Conservation (phyloP, 805 yeast species). For the Hermanozyma aechmeae region DNA sequence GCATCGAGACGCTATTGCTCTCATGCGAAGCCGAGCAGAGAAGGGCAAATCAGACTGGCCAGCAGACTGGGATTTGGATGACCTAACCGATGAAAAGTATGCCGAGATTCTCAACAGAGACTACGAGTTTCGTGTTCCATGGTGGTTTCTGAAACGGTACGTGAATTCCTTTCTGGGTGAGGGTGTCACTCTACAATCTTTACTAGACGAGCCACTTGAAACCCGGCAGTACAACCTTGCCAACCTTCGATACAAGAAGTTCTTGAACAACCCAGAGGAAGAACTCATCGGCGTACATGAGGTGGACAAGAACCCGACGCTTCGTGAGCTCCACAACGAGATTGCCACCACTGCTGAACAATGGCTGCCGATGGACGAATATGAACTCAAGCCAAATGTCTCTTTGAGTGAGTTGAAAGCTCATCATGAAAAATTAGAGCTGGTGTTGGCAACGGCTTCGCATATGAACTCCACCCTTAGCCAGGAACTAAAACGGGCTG, state of each 20-base stretch:
- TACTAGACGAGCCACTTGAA: conserved; percentile 20
- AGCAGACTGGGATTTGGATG: conserved; percentile 12
- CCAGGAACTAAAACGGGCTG: conserved; percentile 14
- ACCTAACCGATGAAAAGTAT: conserved; percentile 20
- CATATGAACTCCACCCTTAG: conserved; percentile 30
- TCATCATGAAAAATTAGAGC: conserved; percentile 16
- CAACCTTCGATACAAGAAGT: conserved; percentile 19
- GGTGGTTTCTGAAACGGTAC: conserved; percentile 31
- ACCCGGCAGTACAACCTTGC: conserved; percentile 27
- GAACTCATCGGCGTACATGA: conserved; percentile 8
- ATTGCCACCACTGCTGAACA: background rate
- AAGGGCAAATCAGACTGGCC: conserved; percentile 19
- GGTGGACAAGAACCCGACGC: conserved; percentile 2
- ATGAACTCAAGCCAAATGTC: background rate
- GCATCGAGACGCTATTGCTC: conserved; percentile 21
- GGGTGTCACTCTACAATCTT: conserved; percentile 8
- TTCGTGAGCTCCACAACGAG: background rate
- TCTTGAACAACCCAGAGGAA: conserved; percentile 7
- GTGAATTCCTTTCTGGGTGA: conserved; percentile 14
- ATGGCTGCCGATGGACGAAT: background rate
- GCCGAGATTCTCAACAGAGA: conserved; percentile 21
- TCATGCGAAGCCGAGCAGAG: conserved; percentile 19
- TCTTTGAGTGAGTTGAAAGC: conserved; percentile 1
- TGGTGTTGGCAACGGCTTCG: conserved; percentile 26
- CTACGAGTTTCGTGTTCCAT: conserved; percentile 26